Evolutionary conservation across 176 grass and related monocot genomes (phyloP), one percentile per base, ranked within the genome.

Genomic region (Eragrostis curvula): DNA sequence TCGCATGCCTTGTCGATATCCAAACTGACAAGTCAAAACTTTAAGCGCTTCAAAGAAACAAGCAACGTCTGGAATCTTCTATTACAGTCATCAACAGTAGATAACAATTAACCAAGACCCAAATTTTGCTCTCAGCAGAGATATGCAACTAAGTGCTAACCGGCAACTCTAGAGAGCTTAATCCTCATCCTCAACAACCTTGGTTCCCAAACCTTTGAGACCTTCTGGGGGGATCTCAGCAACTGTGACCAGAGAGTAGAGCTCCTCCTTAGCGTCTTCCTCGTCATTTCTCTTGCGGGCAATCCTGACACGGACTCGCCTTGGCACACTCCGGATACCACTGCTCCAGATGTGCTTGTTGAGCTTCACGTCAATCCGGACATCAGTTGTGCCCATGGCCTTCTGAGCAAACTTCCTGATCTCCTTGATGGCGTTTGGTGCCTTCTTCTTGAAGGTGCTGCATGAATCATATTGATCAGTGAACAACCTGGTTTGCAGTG

Each of bases 331-430:
- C 12, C 90, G 70, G 71, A 98, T 86, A 21, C 96, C 96, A 51
- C 87, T 90, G 86, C 90, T 98, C 92, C 90, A 98, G 45, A 98
- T 93, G 84, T 95, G 92, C 79, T 98, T 98, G 90, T 98, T 98
- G 28, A 98, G 92, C 64, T 98, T 98, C 71, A 98, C 96, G 48
- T 98, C 96, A 0, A 95, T 49, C 49, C 90, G 73, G 15, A 98
- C 82, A 65, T 98, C 96, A 2, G 88, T 91, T 3, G 90, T 98
- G 21, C 96, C 90, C 96, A 95, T 98, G 23, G 92, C 74, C 79
- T 98, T 95, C 86, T 95, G 88, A 2, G 90, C 90, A 17, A 98
- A 98, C 81, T 95, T 98, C 66, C 88, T 85, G 70, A 95, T 98
- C 79, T 95, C 96, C 86, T 95, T 95, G 44, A 98, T 91, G 24